phyloP scores from a whole-genome alignment of 176 grass and related monocot species.

The Cenchrus purpureus region DNA sequence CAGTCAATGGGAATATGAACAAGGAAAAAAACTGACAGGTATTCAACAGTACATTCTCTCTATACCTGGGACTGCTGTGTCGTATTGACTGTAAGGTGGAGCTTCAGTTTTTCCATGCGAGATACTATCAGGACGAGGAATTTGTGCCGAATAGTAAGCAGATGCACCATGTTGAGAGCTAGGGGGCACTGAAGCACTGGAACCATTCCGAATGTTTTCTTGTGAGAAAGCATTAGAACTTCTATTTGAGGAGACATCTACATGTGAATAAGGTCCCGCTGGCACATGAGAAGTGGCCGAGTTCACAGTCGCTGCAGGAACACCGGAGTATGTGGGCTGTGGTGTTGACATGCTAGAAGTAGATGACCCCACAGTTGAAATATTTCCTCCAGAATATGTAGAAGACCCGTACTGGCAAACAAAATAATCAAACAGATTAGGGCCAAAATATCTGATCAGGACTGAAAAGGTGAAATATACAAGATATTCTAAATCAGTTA shows the following conservation, averaged over 20 bases:
- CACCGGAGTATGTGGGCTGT: conserved; percentile 37
- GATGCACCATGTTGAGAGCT: conserved; percentile 34
- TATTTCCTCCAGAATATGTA: conserved; percentile 58
- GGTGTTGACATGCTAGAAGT: conserved; percentile 47
- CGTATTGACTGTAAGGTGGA: conserved; percentile 45
- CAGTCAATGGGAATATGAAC: conserved; percentile 13
- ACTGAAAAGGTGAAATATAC: conserved; percentile 8
- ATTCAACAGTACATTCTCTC: conserved; percentile 21
- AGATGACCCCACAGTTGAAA: conserved; percentile 48
- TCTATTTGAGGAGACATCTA: conserved; percentile 32
- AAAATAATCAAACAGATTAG: conserved; percentile 41
- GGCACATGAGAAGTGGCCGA: conserved; percentile 30
- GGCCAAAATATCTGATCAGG: conserved; percentile 4
- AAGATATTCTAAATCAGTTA: conserved; percentile 26
- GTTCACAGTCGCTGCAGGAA: conserved; percentile 20
- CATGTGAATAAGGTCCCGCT: conserved; percentile 22
- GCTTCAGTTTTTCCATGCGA: conserved; percentile 42
- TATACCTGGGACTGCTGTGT: conserved; percentile 41
- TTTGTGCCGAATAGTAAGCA: conserved; percentile 40
- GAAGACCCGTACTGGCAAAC: conserved; percentile 62
- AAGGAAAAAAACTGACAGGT: conserved; percentile 13
- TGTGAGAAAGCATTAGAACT: conserved; percentile 34
- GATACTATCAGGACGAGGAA: conserved; percentile 37
- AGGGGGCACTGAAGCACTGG: conserved; percentile 45
- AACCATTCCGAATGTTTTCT: conserved; percentile 29